Base-by-base conservation (phyloP, 192 early-diverging fungal species). In the Umbelopsis isabellina region DNA sequence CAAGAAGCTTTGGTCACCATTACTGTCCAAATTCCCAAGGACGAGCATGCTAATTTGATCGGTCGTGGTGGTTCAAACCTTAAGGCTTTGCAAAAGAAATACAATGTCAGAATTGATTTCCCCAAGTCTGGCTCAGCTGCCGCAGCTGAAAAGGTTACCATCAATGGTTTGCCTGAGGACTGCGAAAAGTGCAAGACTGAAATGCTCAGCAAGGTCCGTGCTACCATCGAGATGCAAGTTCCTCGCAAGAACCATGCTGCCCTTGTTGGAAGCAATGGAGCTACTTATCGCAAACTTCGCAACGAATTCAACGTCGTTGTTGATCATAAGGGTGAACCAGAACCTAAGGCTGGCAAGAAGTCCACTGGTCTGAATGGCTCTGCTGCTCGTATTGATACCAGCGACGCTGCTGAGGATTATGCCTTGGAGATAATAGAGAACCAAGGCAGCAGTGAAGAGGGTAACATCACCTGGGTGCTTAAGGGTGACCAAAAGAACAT, bases 41-140 rank as follows among this genome's bases (percentile, higher is more conserved):
- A 86, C 13, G 83, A 95, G 51, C 93, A 96, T 73, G 86, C 89
- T 15, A 83, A 86, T 47, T 78, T 97, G 46, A 97, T 96, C 70
- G 96, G 96, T 13, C 87, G 89, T 44, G 86, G 83, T 50, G 95
- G 94, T 35, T 71, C 83, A 10, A 74, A 84, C 22, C 89, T 97
- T 68, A 87, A 87, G 72, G 83, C 87, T 45, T 80, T 96, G 66
- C 87, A 92, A 82, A 83, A 81, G 16, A 70, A 79, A 23, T 89
- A 89, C 75, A 80, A 82, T 15, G 89, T 92, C 46, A 84, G 85
- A 66, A 89, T 91, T 53, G 77, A 88, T 67, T 86, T 92, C 80
- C 85, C 87, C 23, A 82, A 82, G 61, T 61, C 66, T 47, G 25
- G 55, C 16, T 12, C 27, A 11, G 30, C 27, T 30, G 5, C 55